Conservation (phyloP, 768 basidiomycete species). For the Calocybe indica region DNA sequence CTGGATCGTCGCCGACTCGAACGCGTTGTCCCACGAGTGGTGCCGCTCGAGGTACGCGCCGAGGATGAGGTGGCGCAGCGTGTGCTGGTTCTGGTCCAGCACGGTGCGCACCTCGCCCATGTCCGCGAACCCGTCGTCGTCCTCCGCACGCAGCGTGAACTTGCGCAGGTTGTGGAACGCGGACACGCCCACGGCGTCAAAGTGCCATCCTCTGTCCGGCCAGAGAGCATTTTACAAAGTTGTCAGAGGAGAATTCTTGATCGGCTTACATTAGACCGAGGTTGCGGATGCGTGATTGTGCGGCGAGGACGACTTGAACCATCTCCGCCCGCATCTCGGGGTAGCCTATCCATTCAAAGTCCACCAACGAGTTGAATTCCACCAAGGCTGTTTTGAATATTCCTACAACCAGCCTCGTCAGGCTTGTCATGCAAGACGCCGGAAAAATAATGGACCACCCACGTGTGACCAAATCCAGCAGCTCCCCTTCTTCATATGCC, state of each 20-base stretch:
- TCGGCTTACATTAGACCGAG: slow-evolving; percentile 51
- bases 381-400: slow-evolving; percentile 60
- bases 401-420: slow-evolving; percentile 22
- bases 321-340: slow-evolving; percentile 65
- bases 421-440: background rate
- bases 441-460: slow-evolving; percentile 7
- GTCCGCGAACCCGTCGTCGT: slow-evolving; percentile 66
- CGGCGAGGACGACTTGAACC: slow-evolving; percentile 50
- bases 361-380: slow-evolving; percentile 51
- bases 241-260: too few relatives aligned
- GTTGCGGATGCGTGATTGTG: slow-evolving; percentile 46
- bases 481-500: slow-evolving; percentile 65
- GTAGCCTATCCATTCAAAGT: slow-evolving; percentile 77
- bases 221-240: background rate
- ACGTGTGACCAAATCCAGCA: slow-evolving; percentile 43
- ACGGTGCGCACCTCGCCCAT: slow-evolving; percentile 64
- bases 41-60: slow-evolving; percentile 62
- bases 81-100: slow-evolving; percentile 51
- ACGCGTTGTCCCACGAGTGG: slow-evolving; percentile 64
- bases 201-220: slow-evolving; percentile 58
- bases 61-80: slow-evolving; percentile 56
- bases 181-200: slow-evolving; percentile 66
- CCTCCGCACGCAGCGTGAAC: slow-evolving; percentile 64
- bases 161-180: slow-evolving; percentile 53
- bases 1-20: slow-evolving; percentile 56